These are phyloP conservation scores for Drosera capensis DNA, from an alignment of 148 eudicot species.

Conservation along the genomic window DNA sequence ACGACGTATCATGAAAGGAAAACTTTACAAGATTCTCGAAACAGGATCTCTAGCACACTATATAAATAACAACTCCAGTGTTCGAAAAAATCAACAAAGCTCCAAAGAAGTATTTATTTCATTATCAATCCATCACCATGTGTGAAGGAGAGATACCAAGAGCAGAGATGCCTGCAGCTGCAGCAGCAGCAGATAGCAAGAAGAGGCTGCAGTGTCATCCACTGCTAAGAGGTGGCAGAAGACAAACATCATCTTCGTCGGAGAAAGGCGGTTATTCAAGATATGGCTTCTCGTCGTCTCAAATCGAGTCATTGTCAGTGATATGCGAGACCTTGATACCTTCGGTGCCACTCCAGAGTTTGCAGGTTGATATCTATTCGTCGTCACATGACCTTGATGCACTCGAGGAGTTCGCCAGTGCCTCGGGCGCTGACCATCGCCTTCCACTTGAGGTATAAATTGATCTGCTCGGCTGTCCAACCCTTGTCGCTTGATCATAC, in stretches of 20 bases:
- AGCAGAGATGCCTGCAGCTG: background rate
- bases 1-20: no score
- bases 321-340: constrained; percentile 58
- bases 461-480: no score
- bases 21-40: no score
- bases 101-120: no score
- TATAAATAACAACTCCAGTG: no score
- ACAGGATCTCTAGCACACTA: no score
- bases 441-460: constrained; percentile 37
- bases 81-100: no score
- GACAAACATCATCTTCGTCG: no score
- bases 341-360: constrained; percentile 16
- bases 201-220: constrained; percentile 43
- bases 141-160: background rate
- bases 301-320: constrained; percentile 41
- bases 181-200: background rate
- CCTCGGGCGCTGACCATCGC: constrained; percentile 35
- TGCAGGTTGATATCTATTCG: background rate
- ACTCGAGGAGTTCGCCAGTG: constrained; percentile 12
- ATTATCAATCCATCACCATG: background rate
- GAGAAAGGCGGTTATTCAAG: constrained; percentile 3
- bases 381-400: background rate
- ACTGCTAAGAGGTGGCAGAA: constrained; percentile 28
- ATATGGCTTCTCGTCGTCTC: constrained; percentile 57
- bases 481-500: background rate